Base-by-base conservation (phyloP, 306 rosid species). In the Dalbergia cochinchinensis region DNA sequence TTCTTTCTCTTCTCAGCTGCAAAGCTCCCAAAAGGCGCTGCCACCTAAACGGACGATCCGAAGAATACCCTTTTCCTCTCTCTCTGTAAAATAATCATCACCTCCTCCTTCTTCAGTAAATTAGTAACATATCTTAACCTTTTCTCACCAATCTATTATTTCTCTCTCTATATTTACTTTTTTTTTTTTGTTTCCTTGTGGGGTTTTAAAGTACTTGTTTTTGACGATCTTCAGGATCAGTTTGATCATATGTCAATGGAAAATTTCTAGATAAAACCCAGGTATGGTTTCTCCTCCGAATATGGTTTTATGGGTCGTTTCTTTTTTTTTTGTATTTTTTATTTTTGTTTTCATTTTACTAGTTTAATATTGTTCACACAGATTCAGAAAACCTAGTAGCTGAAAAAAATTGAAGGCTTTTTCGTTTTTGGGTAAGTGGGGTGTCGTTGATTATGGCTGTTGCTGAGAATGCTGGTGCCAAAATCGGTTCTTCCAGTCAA, bases 391-490 rank as follows among this genome's bases (percentile, higher is more conserved):
- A 79, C 85, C 85, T 74, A 79, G 16, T 13, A 34, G 59, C 33
- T 15, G 35, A 80, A 72, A 45, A 76, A 81, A 73, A 70, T 3
- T 34, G 16, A 31, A 77, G 57, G 55, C 79, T 78, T 89, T 84
- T 39, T 53, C 41, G 45, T 76, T 55, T 55, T 39, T 57, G 35
- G 18, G 69, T 10, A 31, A 77, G 71, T 65, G 67, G 54, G 54
- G 14, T 75, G 42, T 70, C 55, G 79, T 65, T 67, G 89, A 87
- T 82, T 87, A 94, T 91, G 98, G 98, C 93, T 65, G 98, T 94
- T 60, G 94, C 93, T 83, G 97, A 94, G 85, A 89, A 88, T 94
- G 98, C 82, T 76, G 87, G 90, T 33, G 65, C 80, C 60, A 81
- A 80, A 83, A 81, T 81, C 82, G 84, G 77, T 73, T 81, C 87